Percentiles rank a stretch among this genome's conserved stretches.
Evolutionary conservation across 805 yeast species (phyloP).

Genomic region (Komagataella pseudopastoris): DNA sequence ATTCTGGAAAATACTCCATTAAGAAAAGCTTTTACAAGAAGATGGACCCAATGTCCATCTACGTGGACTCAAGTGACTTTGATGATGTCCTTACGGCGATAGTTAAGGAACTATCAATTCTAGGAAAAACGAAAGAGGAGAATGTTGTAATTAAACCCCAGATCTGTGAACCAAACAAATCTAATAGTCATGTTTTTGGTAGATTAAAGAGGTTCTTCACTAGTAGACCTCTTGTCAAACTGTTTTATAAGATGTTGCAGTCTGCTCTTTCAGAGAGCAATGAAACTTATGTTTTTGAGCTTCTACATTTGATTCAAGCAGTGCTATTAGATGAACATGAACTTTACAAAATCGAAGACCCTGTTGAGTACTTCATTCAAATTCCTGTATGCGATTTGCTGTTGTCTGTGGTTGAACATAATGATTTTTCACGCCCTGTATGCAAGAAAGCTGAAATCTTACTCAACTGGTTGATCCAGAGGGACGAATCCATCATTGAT

Average conservation of each 20-base stretch:
- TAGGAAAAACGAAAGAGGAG: constrained; percentile 20
- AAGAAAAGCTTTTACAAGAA: constrained; percentile 28
- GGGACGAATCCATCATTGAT: constrained; percentile 35
- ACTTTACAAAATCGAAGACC: constrained; percentile 8
- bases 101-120: constrained; percentile 25
- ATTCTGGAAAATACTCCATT: constrained; percentile 53
- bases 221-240: constrained; percentile 37
- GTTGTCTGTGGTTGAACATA: constrained; percentile 34
- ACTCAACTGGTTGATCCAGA: constrained; percentile 34
- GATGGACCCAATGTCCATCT: constrained; percentile 46
- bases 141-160: constrained; percentile 38
- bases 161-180: constrained; percentile 16
- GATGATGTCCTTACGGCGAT: constrained; percentile 38
- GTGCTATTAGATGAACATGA: constrained; percentile 29
- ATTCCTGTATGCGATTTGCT: constrained; percentile 45
- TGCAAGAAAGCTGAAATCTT: constrained; percentile 43
- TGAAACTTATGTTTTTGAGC: constrained; percentile 40
- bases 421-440: constrained; percentile 31
- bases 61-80: constrained; percentile 31
- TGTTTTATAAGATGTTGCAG: constrained; percentile 43
- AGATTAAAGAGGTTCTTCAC: constrained; percentile 37
- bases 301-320: constrained; percentile 63
- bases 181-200: constrained; percentile 19
- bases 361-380: constrained; percentile 20
- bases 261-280: constrained; percentile 34